These are phyloP conservation scores for Pythium brachiatum DNA, from an alignment of 352 stramenopile genomes.

Conservation along the genomic window DNA sequence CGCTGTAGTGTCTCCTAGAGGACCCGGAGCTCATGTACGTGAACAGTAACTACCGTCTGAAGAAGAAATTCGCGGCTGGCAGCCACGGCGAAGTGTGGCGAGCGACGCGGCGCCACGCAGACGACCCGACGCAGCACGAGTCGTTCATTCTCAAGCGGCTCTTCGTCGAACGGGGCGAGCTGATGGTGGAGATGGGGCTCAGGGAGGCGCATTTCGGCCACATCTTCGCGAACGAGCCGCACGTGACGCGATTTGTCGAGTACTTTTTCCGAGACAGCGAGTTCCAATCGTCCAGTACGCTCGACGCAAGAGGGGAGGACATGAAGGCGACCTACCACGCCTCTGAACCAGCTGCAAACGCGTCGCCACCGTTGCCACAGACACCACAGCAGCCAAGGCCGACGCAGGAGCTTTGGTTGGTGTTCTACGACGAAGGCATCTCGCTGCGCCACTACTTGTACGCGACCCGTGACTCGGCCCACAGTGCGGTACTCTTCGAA, in stretches of 20 bases:
- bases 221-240: slow-evolving; percentile 42
- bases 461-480: slow-evolving; percentile 43
- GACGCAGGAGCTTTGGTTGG: slow-evolving; percentile 79
- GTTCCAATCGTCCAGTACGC: too few species aligned
- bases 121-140: slow-evolving; percentile 26
- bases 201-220: slow-evolving; percentile 84
- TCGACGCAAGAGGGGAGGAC: too few species aligned
- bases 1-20: slow-evolving; percentile 39
- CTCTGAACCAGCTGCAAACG: neutral
- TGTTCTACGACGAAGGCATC: slow-evolving; percentile 89
- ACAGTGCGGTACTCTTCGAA: slow-evolving; percentile 55
- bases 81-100: slow-evolving; percentile 77
- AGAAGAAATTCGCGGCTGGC: slow-evolving; percentile 79
- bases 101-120: slow-evolving; percentile 3
- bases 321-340: too few species aligned
- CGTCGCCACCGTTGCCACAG: neutral
- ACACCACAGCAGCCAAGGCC: slow-evolving; percentile 7
- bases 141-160: slow-evolving; percentile 86
- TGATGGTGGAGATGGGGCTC: slow-evolving; percentile 70
- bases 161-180: slow-evolving; percentile 63
- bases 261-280: slow-evolving; percentile 60
- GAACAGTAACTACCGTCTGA: slow-evolving; percentile 71
- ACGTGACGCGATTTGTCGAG: slow-evolving; percentile 86
- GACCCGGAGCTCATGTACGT: slow-evolving; percentile 66
- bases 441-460: slow-evolving; percentile 89